A percentile compares a stretch with the other conserved stretches of the same genome.
Conservation (phyloP, 225 moss, liverwort and hornwort genomes). For the Ulota crispa region DNA sequence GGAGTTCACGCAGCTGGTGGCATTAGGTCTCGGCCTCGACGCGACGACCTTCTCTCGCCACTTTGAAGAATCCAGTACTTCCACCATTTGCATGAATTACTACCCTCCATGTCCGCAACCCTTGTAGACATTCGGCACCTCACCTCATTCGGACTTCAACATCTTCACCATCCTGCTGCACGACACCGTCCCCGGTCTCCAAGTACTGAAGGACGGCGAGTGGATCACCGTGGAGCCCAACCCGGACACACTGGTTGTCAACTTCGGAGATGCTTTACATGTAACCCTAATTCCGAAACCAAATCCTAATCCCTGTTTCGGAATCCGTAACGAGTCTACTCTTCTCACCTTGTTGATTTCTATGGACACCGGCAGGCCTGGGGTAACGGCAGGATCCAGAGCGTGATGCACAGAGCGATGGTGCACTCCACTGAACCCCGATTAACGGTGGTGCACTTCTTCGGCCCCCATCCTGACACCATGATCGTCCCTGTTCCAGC, state of each 20-base stretch:
- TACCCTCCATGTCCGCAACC: slow-evolving; percentile 53
- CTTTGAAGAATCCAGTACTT: slow-evolving; percentile 28
- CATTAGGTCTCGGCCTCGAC: slow-evolving; percentile 29
- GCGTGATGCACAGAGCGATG: slow-evolving; percentile 38
- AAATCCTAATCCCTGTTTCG: neutral
- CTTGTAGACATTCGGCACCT: slow-evolving; percentile 32
- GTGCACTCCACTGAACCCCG: slow-evolving; percentile 25
- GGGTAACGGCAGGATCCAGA: slow-evolving; percentile 33
- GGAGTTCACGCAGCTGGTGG: slow-evolving; percentile 29
- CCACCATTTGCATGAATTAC: slow-evolving; percentile 42
- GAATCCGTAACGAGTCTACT: neutral
- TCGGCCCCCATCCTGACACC: slow-evolving; percentile 28
- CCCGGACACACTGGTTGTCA: slow-evolving; percentile 31
- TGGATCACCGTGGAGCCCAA: slow-evolving; percentile 49
- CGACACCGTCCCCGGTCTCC: slow-evolving; percentile 45
- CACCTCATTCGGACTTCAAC: slow-evolving; percentile 44
- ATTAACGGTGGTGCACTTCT: slow-evolving; percentile 38
- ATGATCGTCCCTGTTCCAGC: slow-evolving; percentile 17
- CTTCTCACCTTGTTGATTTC: neutral
- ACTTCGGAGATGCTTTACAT: slow-evolving; percentile 43
- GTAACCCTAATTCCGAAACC: neutral
- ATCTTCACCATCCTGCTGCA: slow-evolving; percentile 46
- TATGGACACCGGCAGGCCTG: slow-evolving; percentile 30
- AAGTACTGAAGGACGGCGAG: slow-evolving; percentile 39
- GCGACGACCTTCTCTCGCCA: slow-evolving; percentile 32